These are phyloP conservation scores for Sungouiozyma intestinalis DNA, from an alignment of 805 yeast genomes.

Conservation along the genomic window DNA sequence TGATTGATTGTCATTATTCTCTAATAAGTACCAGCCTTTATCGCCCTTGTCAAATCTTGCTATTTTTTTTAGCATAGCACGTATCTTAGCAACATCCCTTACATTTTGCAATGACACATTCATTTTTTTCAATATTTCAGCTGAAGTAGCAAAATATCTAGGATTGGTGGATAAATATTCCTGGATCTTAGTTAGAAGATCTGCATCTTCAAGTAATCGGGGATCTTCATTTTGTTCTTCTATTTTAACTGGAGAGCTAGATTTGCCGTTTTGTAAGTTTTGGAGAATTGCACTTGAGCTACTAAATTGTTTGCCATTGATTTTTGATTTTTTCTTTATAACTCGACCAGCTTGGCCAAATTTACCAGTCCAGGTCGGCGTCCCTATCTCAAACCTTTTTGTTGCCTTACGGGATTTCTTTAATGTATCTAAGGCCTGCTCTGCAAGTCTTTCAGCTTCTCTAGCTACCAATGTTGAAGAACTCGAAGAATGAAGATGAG, in stretches of 20 bases:
- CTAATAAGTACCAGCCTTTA: conserved; percentile 57
- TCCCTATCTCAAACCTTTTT: conserved; percentile 45
- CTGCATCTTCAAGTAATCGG: conserved; percentile 1
- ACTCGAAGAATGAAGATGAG: conserved; percentile 24
- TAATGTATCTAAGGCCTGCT: conserved; percentile 44
- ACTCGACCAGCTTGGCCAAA: conserved; percentile 75
- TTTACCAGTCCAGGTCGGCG: conserved; percentile 94
- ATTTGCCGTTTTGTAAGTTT: conserved; percentile 13
- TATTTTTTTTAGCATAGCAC: conserved; percentile 59
- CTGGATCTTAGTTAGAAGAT: conserved; percentile 24
- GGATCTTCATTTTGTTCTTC: conserved; percentile 8
- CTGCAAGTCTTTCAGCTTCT: conserved; percentile 51
- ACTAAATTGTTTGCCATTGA: neutral
- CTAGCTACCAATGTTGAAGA: conserved; percentile 35
- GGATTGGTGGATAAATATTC: conserved; percentile 30
- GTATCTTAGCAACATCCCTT: conserved; percentile 46
- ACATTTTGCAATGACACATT: conserved; percentile 35
- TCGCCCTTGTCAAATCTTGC: conserved; percentile 53
- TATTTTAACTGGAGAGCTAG: neutral
- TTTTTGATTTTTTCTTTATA: conserved; percentile 13
- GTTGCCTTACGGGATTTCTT: conserved; percentile 41
- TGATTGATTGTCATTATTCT: conserved; percentile 8
- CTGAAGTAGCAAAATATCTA: conserved; percentile 37
- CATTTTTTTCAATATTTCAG: conserved; percentile 34
- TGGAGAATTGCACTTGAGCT: conserved; percentile 19